Percentiles rank a stretch among this genome's conserved stretches.
Evolutionary conservation across 192 early-diverging fungal genomes (phyloP).

Genomic region (Helicostylum pulchrum): DNA sequence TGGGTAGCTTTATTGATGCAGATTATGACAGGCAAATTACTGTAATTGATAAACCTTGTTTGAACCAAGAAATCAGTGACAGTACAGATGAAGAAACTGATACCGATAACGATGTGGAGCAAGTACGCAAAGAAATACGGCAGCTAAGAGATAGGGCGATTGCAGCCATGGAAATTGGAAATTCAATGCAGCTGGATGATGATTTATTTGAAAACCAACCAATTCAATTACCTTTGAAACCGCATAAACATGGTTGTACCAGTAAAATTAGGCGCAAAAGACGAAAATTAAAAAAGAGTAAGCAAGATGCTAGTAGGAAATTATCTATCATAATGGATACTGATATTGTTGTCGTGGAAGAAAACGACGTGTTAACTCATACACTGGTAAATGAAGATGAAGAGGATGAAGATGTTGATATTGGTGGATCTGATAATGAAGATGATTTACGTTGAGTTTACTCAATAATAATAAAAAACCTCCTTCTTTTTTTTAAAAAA

Average conservation of each 20-base stretch:
- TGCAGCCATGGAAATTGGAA: constrained; percentile 34
- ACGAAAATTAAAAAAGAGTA: too few species aligned
- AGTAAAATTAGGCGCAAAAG: too few species aligned
- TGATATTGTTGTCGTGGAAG: neutral
- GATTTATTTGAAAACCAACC: neutral
- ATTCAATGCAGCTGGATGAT: constrained; percentile 31
- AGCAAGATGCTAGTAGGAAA: neutral
- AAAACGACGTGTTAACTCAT: neutral
- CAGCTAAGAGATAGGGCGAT: constrained; percentile 38
- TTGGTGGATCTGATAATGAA: constrained; percentile 53
- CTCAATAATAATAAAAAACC: too few species aligned
- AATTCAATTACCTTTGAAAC: neutral
- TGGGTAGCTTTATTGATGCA: neutral
- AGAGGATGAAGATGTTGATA: constrained; percentile 54
- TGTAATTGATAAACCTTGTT: neutral
- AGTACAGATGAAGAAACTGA: constrained; percentile 51
- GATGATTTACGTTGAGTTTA: constrained; percentile 47
- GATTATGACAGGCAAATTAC: neutral
- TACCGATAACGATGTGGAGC: constrained; percentile 50
- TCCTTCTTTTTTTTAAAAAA: too few species aligned
- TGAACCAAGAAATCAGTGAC: constrained; percentile 7
- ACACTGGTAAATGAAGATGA: constrained; percentile 29
- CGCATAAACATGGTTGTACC: too few species aligned
- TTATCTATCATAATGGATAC: neutral
- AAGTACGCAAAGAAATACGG: constrained; percentile 49